Evolutionary conservation across 495 filamentous ascomycete genomes (phyloP).

Genomic region (Penicilliopsis zonata): DNA sequence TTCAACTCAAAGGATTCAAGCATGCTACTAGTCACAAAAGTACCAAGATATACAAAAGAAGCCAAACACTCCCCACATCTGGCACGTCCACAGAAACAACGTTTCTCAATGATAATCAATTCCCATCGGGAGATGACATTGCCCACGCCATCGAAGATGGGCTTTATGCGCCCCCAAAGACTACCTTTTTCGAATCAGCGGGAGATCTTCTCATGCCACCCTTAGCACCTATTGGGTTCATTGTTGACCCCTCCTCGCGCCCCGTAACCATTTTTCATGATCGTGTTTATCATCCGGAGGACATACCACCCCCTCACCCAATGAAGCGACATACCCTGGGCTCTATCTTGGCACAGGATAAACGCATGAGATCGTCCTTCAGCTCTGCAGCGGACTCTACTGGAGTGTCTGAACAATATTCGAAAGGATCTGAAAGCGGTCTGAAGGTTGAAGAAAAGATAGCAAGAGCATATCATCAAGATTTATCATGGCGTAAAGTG

Average conservation of each 20-base stretch:
- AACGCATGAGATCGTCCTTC: conserved; percentile 13
- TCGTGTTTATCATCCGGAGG: conserved; percentile 82
- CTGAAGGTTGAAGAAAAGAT: conserved; percentile 97
- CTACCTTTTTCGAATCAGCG: conserved; percentile 88
- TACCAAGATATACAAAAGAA: conserved; percentile 63
- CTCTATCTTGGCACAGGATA: conserved; percentile 28
- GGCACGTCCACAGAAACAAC: conserved; percentile 23
- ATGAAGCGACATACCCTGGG: conserved; percentile 41
- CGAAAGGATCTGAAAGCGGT: conserved; percentile 24
- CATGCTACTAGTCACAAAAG: conserved; percentile 31
- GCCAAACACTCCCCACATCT: conserved; percentile 52
- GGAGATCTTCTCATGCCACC: conserved; percentile 86
- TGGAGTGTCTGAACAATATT: conserved; percentile 4
- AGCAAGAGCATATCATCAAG: conserved; percentile 82
- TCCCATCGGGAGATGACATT: conserved; percentile 25
- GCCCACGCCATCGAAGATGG: conserved; percentile 31
- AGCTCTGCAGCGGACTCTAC: conserved; percentile 5
- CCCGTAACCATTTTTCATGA: conserved; percentile 94
- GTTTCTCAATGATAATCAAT: conserved; percentile 6
- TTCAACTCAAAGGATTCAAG: conserved; percentile 31
- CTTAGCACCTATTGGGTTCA: conserved; percentile 64
- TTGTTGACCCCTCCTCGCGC: conserved; percentile 72
- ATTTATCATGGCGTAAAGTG: conserved; percentile 90
- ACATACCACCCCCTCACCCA: conserved; percentile 74
- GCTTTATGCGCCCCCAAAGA: conserved; percentile 66